These are phyloP conservation scores for Eucalyptus pauciflora DNA, from an alignment of 345 rosid genomes.

Conservation along the genomic window DNA sequence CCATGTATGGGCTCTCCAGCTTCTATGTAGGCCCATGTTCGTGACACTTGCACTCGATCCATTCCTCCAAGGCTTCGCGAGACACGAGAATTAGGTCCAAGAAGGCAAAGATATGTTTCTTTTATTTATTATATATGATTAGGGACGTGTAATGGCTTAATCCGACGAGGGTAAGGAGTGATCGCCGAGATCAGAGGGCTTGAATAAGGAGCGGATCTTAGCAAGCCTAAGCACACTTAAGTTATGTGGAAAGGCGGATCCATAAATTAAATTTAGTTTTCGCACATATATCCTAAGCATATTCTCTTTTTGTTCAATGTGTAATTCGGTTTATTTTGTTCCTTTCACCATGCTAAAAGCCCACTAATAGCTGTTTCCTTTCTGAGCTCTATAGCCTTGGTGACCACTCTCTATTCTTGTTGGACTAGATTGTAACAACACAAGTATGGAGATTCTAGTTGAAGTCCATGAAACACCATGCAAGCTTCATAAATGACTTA, in stretches of 20 bases:
- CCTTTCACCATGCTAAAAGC: not conserved
- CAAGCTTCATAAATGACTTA: not conserved
- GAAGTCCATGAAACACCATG: not conserved
- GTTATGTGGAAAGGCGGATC: not conserved
- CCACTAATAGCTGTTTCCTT: rapidly evolving
- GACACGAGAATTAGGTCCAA: not conserved
- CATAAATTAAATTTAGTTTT: too few relatives aligned
- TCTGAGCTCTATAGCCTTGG: not conserved
- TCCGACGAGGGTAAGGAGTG: not conserved
- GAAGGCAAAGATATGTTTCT: not conserved
- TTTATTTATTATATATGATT: too few relatives aligned
- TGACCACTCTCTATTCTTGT: rapidly evolving
- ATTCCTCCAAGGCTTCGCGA: not conserved
- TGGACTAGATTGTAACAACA: rapidly evolving
- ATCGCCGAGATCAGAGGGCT: rapidly evolving
- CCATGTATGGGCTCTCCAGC: not conserved
- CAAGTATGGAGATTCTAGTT: not conserved
- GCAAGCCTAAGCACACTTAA: not conserved
- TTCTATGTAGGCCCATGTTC: not conserved
- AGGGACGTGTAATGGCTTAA: not conserved
- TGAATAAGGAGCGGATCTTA: not conserved
- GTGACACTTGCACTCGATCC: not conserved
- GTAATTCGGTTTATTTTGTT: too few relatives aligned
- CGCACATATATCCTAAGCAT: too few relatives aligned
- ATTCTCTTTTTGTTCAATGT: not conserved